A percentile compares a stretch with the other conserved stretches of the same genome.
phyloP scores from a whole-genome alignment of 148 eudicot species.

The Diospyros lotus region DNA sequence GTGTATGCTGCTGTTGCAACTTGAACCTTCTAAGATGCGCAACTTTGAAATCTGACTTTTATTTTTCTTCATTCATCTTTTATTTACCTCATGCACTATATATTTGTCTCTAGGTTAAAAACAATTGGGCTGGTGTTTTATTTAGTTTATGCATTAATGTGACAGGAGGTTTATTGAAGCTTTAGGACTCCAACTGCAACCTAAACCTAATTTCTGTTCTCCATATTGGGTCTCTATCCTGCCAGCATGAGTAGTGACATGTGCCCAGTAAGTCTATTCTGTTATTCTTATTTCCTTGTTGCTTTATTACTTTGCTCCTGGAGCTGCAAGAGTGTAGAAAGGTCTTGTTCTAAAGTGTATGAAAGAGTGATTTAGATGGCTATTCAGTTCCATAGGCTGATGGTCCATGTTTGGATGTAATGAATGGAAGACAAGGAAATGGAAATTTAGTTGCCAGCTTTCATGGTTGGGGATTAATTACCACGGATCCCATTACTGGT shows the following conservation, averaged over 20 bases:
- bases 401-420: not conserved
- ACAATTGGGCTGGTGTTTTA: conserved; percentile 3
- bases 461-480: no score
- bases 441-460: no score
- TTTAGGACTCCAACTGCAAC: not conserved
- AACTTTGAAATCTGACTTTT: not conserved
- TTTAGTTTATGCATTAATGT: not conserved
- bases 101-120: conserved; percentile 2
- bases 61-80: not conserved
- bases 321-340: not conserved
- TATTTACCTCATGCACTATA: not conserved
- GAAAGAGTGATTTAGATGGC: not conserved
- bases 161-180: not conserved
- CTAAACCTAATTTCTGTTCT: not conserved
- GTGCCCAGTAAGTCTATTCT: not conserved
- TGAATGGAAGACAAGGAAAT: not conserved
- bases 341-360: not conserved
- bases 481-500: not conserved
- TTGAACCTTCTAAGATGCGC: not conserved
- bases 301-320: not conserved
- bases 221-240: not conserved
- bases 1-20: not conserved
- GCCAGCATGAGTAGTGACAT: not conserved
- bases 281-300: not conserved
- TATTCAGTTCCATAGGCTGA: not conserved